phyloP scores from a whole-genome alignment of 2,329 filamentous ascomycete species.

The Alternaria brassicicola region DNA sequence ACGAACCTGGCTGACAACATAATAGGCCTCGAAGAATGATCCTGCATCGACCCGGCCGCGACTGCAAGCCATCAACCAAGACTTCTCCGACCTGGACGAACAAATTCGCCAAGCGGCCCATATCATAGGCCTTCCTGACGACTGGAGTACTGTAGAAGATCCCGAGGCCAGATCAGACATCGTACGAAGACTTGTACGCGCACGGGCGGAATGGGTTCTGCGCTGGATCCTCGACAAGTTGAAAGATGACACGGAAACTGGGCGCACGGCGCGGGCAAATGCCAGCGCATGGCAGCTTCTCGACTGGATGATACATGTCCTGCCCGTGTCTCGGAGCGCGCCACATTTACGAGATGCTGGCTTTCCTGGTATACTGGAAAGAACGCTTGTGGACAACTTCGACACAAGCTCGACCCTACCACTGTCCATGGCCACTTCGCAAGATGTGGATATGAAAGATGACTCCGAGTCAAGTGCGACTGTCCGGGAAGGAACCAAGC shows the following conservation, averaged over 20 bases:
- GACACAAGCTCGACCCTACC: slow-evolving; percentile 16
- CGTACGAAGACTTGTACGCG: slow-evolving; percentile 27
- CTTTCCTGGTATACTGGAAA: slow-evolving; percentile 70
- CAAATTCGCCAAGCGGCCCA: slow-evolving; percentile 50
- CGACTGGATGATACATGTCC: slow-evolving; percentile 64
- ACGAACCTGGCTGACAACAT: slow-evolving; percentile 1
- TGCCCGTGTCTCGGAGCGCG: slow-evolving; percentile 72
- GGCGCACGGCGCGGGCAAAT: slow-evolving; percentile 51
- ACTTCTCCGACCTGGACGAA: slow-evolving; percentile 44
- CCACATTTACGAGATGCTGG: slow-evolving; percentile 72
- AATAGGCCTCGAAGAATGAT: slow-evolving; percentile 16
- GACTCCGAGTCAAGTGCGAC: slow-evolving; percentile 40
- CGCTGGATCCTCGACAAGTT: slow-evolving; percentile 70
- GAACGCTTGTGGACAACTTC: slow-evolving; percentile 65
- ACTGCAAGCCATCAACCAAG: slow-evolving; percentile 50
- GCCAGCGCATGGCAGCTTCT: slow-evolving; percentile 65
- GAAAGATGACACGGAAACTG: slow-evolving; percentile 48
- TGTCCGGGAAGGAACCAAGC: slow-evolving; percentile 27
- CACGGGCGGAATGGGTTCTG: slow-evolving; percentile 68
- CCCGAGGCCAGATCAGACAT: slow-evolving; percentile 12
- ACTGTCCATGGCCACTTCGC: slow-evolving; percentile 1
- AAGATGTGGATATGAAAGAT: slow-evolving; percentile 20
- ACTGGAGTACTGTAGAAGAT: slow-evolving; percentile 29
- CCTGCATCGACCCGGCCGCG: slow-evolving; percentile 44
- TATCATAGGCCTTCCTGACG: slow-evolving; percentile 47